Base-by-base conservation (phyloP, 306 rosid genomes). In the Herpetospermum pedunculosum region DNA sequence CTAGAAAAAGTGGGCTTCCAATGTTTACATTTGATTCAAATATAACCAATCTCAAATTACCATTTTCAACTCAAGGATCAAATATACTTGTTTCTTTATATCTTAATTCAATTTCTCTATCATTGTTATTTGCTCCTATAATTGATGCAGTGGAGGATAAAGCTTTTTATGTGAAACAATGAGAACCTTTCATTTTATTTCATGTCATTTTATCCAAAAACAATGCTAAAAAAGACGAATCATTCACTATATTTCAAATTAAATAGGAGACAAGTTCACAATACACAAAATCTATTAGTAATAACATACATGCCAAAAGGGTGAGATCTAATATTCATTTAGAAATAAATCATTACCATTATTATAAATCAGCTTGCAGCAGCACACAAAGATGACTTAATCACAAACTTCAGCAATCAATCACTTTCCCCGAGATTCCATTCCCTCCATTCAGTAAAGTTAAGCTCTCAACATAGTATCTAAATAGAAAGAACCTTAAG, bases 401-500 rank as follows among this genome's bases (percentile, higher is more conserved):
- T 30, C 58, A 8, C 8, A 15, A 40, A 41, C 55, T 59, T 43
- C 77, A 59, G 58, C 71, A n/a, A n/a, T n/a, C n/a, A n/a, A n/a
- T n/a, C 57, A 28, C 47, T 59, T 59, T 52, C 70, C 58, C 48
- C 54, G 26, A 40, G 7, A 32, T 11, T 41, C 44, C 59, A 44
- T 60, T 44, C 35, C 77, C 77, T 59, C 44, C 70, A 75, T 75
- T 59, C 57, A 75, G 15, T 18, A 75, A 18, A 7, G 47, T 72
- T 43, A n/a, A n/a, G n/a, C n/a, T n/a, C n/a, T n/a, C n/a, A n/a
- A n/a, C n/a, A n/a, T 59, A 4, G 41, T 29, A 58, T 75, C 57
- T 67, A 75, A 29, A 59, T 29, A 75, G 58, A 75, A 75, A 29
- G 77, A 59, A 38, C 35, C 71, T 46, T 75, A 71, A 41, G 26